A percentile compares a stretch with the other conserved stretches of the same genome.
Evolutionary conservation across 768 basidiomycete genomes (phyloP).

Genomic region (Rhodotorula sphaerocarpa): DNA sequence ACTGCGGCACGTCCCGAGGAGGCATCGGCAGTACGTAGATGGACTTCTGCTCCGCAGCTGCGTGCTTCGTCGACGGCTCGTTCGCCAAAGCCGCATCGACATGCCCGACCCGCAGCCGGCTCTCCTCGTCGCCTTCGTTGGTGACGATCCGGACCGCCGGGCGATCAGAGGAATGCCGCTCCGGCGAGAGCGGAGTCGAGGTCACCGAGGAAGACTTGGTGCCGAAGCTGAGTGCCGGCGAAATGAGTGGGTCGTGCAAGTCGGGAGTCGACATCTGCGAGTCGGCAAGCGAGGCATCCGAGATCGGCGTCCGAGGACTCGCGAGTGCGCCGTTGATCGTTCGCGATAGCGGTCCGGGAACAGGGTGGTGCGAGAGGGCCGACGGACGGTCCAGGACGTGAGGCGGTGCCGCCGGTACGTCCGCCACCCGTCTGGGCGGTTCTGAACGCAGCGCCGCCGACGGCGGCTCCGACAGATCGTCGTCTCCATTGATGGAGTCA

Average conservation of each 20-base stretch:
- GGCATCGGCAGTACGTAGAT: constrained; percentile 7
- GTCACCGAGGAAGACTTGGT: constrained; percentile 21
- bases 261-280: constrained; percentile 32
- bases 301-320: constrained; percentile 23
- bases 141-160: not conserved
- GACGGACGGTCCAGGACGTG: too few relatives aligned
- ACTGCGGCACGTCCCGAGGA: not conserved
- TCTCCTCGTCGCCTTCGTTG: not conserved
- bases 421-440: too few relatives aligned
- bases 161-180: not conserved
- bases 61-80: not conserved
- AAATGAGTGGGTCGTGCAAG: constrained; percentile 9
- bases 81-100: not conserved
- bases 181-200: constrained; percentile 17
- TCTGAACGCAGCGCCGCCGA: not conserved
- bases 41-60: not conserved
- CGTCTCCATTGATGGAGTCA: constrained; percentile 6
- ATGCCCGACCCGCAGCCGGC: not conserved
- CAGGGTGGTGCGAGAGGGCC: too few relatives aligned
- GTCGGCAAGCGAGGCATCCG: not conserved
- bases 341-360: not conserved
- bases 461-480: constrained; percentile 8
- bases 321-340: not conserved
- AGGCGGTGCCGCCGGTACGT: too few relatives aligned
- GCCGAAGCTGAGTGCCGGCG: constrained; percentile 15